A percentile compares a stretch with the other conserved stretches of the same genome.
phyloP scores from a whole-genome alignment of 768 basidiomycete species.

The Exidia glandulosa region DNA sequence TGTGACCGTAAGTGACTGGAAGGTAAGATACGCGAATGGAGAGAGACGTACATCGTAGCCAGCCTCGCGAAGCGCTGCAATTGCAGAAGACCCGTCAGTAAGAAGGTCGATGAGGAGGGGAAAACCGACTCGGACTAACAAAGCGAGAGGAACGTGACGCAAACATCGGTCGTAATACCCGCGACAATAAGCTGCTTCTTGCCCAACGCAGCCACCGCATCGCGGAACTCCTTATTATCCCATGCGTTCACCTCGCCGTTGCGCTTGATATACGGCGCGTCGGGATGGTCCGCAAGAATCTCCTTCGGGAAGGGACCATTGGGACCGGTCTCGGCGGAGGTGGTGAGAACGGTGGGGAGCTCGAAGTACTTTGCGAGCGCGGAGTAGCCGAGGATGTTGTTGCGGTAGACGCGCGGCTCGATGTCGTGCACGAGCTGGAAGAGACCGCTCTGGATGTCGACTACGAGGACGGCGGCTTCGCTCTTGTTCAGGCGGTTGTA shows the following conservation, averaged over 20 bases:
- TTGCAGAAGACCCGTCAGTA: constrained; percentile 26
- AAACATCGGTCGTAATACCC: constrained; percentile 38
- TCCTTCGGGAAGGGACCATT: constrained; percentile 38
- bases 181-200: constrained; percentile 40
- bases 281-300: constrained; percentile 33
- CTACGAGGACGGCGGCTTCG: constrained; percentile 30
- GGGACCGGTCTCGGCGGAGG: constrained; percentile 34
- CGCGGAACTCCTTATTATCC: constrained; percentile 38
- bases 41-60: constrained; percentile 25
- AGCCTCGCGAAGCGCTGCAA: constrained; percentile 33
- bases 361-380: constrained; percentile 33
- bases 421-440: constrained; percentile 36
- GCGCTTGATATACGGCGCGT: constrained; percentile 34
- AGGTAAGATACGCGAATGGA: neutral
- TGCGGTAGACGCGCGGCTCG: constrained; percentile 27
- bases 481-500: constrained; percentile 35
- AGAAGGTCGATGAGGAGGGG: constrained; percentile 31
- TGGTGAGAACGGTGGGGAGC: constrained; percentile 36
- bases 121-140: neutral
- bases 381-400: constrained; percentile 37
- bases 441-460: constrained; percentile 40
- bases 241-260: constrained; percentile 41
- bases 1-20: neutral
- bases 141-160: constrained; percentile 6
- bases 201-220: constrained; percentile 35